Evolutionary conservation across 441 rosid species (phyloP).

Genomic region (Rhodomyrtus psidioides): DNA sequence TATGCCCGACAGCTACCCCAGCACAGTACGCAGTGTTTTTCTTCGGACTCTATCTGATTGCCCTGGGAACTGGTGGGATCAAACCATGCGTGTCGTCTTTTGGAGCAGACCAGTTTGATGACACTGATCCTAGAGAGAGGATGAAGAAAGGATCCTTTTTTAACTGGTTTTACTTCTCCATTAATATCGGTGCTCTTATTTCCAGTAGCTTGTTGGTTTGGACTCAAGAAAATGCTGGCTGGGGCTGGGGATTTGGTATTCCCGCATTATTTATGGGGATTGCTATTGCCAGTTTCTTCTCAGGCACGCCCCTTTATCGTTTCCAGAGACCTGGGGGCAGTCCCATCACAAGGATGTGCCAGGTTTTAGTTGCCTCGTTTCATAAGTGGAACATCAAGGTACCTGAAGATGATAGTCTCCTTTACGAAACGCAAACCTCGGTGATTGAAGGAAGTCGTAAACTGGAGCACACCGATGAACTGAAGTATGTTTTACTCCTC

Average conservation of each 20-base stretch:
- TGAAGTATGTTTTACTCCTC: constrained; percentile 26
- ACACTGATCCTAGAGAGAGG: constrained; percentile 64
- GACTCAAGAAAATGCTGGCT: constrained; percentile 82
- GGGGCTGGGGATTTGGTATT: constrained; percentile 88
- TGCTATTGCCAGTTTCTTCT: constrained; percentile 75
- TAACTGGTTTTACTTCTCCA: constrained; percentile 83
- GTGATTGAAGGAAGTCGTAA: constrained; percentile 75
- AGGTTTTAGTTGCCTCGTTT: constrained; percentile 69
- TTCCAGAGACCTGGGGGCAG: constrained; percentile 84
- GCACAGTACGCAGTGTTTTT: constrained; percentile 64
- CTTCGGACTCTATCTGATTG: constrained; percentile 76
- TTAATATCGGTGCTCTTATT: constrained; percentile 69
- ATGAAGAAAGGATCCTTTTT: constrained; percentile 72
- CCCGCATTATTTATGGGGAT: constrained; percentile 79
- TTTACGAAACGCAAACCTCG: constrained; percentile 56
- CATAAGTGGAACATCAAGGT: constrained; percentile 43
- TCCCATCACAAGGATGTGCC: constrained; percentile 67
- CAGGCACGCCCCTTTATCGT: constrained; percentile 74
- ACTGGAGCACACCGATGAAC: constrained; percentile 59
- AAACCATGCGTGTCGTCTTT: constrained; percentile 87
- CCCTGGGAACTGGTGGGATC: constrained; percentile 86
- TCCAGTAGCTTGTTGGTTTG: constrained; percentile 73
- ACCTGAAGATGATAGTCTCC: constrained; percentile 47
- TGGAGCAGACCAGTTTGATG: constrained; percentile 91
- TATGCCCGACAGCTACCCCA: constrained; percentile 62